Percentiles rank a stretch among this genome's conserved stretches.
Conservation (phyloP, 1,284 basidiomycete genomes). For the Leccinum colubrinum region DNA sequence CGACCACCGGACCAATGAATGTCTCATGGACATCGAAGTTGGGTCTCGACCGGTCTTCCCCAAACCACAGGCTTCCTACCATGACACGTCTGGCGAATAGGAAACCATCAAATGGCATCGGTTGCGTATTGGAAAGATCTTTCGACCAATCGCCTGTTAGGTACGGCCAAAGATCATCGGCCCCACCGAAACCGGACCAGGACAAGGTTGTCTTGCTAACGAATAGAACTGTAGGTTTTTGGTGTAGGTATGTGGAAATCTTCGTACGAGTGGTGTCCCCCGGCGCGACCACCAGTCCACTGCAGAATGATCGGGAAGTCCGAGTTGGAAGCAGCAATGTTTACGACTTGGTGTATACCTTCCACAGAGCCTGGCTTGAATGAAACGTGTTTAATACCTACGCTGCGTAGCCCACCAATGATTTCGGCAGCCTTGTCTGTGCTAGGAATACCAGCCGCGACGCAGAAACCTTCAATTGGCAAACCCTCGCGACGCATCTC, state of each 20-base stretch:
- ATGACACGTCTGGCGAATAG: conserved; percentile 96
- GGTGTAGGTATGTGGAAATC: conserved; percentile 98
- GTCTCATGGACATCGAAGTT: conserved; percentile 73
- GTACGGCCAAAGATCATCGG: conserved; percentile 97
- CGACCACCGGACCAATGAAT: conserved; percentile 83
- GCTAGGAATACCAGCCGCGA: conserved; percentile 93
- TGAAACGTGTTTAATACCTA: conserved; percentile 92
- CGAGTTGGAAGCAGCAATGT: conserved; percentile 92
- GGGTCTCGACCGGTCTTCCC: conserved; percentile 76
- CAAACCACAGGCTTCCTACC: conserved; percentile 99
- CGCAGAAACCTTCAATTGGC: conserved; percentile 96
- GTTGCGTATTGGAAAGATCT: conserved; percentile 78
- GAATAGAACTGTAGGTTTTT: conserved; percentile 87
- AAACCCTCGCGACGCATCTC: conserved; percentile 95
- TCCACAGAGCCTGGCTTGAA: conserved; percentile 99
- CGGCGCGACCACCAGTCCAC: conserved; percentile 99
- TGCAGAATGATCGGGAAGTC: conserved; percentile 97
- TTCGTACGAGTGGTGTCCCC: conserved; percentile 97
- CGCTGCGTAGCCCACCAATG: conserved; percentile 71
- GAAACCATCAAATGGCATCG: conserved; percentile 99
- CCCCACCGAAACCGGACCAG: conserved; percentile 98
- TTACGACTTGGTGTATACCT: conserved; percentile 95
- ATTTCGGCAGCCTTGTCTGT: conserved; percentile 95
- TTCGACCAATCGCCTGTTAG: conserved; percentile 95
- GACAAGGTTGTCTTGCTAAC: conserved; percentile 85